Conservation (phyloP, 257 asterid genomes). For the Schizonepeta tenuifolia region DNA sequence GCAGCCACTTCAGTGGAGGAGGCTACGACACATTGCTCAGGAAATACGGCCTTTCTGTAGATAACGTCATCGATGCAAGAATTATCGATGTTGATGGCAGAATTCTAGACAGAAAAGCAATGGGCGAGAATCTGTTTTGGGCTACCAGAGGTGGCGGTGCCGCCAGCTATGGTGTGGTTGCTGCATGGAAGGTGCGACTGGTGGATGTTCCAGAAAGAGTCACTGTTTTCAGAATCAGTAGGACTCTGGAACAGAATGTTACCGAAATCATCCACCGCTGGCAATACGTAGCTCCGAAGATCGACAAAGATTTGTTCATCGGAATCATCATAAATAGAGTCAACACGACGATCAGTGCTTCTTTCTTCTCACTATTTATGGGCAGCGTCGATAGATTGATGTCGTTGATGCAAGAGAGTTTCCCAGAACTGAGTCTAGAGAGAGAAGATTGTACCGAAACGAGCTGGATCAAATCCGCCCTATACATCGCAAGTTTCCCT, state of each 20-base stretch:
- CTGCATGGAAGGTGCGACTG: slow-evolving; percentile 37
- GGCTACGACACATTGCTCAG: slow-evolving; percentile 42
- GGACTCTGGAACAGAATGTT: background rate
- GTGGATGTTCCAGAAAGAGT: slow-evolving; percentile 21
- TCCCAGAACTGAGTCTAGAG: slow-evolving; percentile 41
- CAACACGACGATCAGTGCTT: slow-evolving; percentile 23
- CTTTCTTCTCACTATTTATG: slow-evolving; percentile 34
- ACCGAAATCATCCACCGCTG: slow-evolving; percentile 29
- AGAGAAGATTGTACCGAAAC: slow-evolving; percentile 42
- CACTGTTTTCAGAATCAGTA: slow-evolving; percentile 1
- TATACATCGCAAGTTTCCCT: background rate
- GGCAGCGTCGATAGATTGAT: slow-evolving; percentile 38
- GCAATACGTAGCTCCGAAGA: slow-evolving; percentile 34
- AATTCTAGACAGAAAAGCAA: slow-evolving; percentile 34
- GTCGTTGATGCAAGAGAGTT: slow-evolving; percentile 23
- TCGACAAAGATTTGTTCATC: slow-evolving; percentile 34
- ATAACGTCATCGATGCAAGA: slow-evolving; percentile 43
- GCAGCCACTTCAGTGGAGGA: slow-evolving; percentile 46
- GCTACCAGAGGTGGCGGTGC: slow-evolving; percentile 46
- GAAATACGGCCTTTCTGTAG: slow-evolving; percentile 42
- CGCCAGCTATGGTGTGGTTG: slow-evolving; percentile 40
- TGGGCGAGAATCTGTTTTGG: slow-evolving; percentile 47
- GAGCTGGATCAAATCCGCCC: slow-evolving; percentile 40
- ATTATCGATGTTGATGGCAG: slow-evolving; percentile 40
- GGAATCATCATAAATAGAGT: background rate